Percentiles rank a stretch among this genome's conserved stretches.
Evolutionary conservation across 768 basidiomycete genomes (phyloP).

Genomic region (Lentinus tigrinus): DNA sequence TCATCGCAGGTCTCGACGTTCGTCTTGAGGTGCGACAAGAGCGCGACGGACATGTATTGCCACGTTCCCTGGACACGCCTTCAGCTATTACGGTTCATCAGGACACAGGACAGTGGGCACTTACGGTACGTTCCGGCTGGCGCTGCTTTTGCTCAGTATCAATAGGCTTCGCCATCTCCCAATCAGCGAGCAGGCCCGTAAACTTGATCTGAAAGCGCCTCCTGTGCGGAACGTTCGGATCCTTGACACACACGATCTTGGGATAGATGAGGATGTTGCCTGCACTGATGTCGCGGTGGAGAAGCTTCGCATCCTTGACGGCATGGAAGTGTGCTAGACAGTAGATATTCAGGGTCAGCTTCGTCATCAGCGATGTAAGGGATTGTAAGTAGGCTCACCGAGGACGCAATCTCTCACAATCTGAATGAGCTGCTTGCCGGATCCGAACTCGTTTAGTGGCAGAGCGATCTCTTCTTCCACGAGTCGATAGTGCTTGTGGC

Average conservation of each 20-base stretch:
- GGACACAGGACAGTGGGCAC: neutral
- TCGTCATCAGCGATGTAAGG: neutral
- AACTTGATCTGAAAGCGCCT: neutral
- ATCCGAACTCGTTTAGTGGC: neutral
- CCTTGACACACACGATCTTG: neutral
- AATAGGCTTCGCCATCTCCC: slow-evolving; percentile 1
- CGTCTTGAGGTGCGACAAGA: neutral
- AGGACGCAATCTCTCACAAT: neutral
- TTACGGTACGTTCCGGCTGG: slow-evolving; percentile 3
- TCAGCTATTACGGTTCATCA: too few relatives aligned
- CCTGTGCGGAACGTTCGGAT: neutral
- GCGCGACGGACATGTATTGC: neutral
- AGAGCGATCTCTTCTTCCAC: slow-evolving; percentile 1
- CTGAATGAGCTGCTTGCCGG: neutral
- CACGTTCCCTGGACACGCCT: too few relatives aligned
- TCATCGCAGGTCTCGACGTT: slow-evolving; percentile 12
- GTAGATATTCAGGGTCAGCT: too few relatives aligned
- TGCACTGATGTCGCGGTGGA: slow-evolving; percentile 9
- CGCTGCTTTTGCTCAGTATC: neutral
- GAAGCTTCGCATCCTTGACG: neutral
- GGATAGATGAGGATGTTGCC: slow-evolving; percentile 9
- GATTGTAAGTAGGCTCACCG: neutral
- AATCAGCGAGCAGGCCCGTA: slow-evolving; percentile 4
- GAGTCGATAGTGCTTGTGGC: slow-evolving; percentile 1
- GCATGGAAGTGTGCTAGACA: neutral